Conservation (phyloP, 176 grass and related monocot species). For the Phragmites australis region DNA sequence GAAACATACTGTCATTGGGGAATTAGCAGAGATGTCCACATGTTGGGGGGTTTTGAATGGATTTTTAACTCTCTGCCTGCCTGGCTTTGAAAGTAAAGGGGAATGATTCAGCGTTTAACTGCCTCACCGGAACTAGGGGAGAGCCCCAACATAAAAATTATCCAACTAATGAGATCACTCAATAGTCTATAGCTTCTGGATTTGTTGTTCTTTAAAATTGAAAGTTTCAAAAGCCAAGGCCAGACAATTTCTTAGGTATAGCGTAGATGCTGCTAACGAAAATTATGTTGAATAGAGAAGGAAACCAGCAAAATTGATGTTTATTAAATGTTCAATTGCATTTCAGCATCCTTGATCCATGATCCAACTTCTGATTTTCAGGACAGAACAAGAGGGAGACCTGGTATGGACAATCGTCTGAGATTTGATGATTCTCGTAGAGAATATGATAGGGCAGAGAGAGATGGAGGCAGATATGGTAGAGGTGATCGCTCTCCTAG, state of each 20-base stretch:
- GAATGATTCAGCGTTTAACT: neutral
- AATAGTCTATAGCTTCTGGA: neutral
- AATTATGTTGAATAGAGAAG: neutral
- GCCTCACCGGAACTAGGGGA: neutral
- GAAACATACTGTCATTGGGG: neutral
- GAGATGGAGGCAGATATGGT: constrained; percentile 74
- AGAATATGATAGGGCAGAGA: constrained; percentile 70
- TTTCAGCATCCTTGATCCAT: constrained; percentile 20
- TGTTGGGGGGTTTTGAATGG: constrained; percentile 7
- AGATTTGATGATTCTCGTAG: constrained; percentile 70
- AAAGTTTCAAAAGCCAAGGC: no score
- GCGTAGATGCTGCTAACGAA: neutral
- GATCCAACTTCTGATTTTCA: constrained; percentile 41
- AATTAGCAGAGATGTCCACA: neutral
- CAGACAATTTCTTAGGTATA: neutral
- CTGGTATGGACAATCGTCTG: constrained; percentile 58
- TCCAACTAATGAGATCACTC: neutral
- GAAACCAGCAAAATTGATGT: neutral
- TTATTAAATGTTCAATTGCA: constrained; percentile 11
- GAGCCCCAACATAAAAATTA: neutral
- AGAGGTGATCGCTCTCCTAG: constrained; percentile 64
- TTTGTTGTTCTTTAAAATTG: constrained; percentile 5
- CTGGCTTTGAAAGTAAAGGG: neutral
- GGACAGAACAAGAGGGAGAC: constrained; percentile 66
- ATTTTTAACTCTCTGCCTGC: neutral